Evolutionary conservation across 2,329 filamentous ascomycete genomes (phyloP).

Genomic region (Fusarium sp.): DNA sequence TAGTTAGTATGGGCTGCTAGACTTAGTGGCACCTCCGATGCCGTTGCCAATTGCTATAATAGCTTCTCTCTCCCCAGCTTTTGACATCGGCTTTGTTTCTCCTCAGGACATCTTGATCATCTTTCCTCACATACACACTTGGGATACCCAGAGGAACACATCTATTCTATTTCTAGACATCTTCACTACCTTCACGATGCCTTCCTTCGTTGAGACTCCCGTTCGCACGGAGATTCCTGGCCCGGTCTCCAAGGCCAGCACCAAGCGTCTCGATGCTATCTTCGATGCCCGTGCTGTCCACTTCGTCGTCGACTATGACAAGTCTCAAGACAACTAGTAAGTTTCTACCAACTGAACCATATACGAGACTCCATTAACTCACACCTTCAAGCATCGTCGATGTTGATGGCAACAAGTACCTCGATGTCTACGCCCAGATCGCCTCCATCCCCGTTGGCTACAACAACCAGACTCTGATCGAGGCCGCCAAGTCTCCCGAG

Average conservation of each 20-base stretch:
- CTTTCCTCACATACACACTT: slow-evolving; percentile 26
- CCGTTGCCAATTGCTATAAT: slow-evolving; percentile 47
- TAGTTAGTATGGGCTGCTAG: background rate
- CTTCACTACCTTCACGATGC: slow-evolving; percentile 48
- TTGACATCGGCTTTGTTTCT: slow-evolving; percentile 29
- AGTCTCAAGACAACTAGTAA: slow-evolving; percentile 66
- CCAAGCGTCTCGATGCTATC: slow-evolving; percentile 61
- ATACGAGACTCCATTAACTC: background rate
- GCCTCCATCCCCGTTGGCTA: slow-evolving; percentile 87
- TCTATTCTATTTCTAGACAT: slow-evolving; percentile 9
- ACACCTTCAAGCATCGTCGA: slow-evolving; percentile 57
- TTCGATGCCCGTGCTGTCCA: slow-evolving; percentile 67
- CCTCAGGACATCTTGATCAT: slow-evolving; percentile 37
- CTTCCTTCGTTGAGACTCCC: slow-evolving; percentile 52
- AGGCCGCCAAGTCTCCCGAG: slow-evolving; percentile 75
- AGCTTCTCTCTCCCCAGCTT: slow-evolving; percentile 40
- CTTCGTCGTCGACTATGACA: slow-evolving; percentile 66
- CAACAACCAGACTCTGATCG: slow-evolving; percentile 78
- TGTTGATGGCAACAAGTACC: slow-evolving; percentile 63
- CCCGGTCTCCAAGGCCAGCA: slow-evolving; percentile 56
- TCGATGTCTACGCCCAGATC: slow-evolving; percentile 79
- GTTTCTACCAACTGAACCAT: background rate
- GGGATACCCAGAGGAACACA: slow-evolving; percentile 36
- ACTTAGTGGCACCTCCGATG: slow-evolving; percentile 36
- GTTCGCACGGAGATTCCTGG: slow-evolving; percentile 58